These are phyloP conservation scores for Kurtzmaniella natalensis DNA, from an alignment of 1,139 yeast species.

Conservation along the genomic window DNA sequence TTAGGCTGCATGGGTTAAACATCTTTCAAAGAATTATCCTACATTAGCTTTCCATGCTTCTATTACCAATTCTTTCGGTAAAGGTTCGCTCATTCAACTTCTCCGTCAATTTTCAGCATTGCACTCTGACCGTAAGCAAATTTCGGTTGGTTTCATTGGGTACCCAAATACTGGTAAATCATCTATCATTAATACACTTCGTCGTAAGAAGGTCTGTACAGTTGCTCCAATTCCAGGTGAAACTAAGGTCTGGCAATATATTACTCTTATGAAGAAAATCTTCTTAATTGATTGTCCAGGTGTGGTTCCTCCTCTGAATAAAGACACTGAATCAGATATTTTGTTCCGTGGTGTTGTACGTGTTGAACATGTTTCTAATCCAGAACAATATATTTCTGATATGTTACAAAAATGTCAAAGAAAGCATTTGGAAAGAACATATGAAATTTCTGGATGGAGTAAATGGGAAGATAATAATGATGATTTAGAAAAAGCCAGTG, in stretches of 20 bases:
- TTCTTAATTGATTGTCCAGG: slow-evolving; percentile 98
- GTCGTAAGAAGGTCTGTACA: slow-evolving; percentile 91
- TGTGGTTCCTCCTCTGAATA: slow-evolving; percentile 91
- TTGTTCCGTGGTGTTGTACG: slow-evolving; percentile 95
- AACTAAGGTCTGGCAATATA: slow-evolving; percentile 98
- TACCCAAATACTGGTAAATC: slow-evolving; percentile 98
- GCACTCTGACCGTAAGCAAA: slow-evolving; percentile 91
- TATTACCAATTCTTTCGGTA: slow-evolving; percentile 94
- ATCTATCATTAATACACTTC: slow-evolving; percentile 86
- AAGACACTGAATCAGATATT: slow-evolving; percentile 91
- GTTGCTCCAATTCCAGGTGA: slow-evolving; percentile 99
- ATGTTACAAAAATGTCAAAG: slow-evolving; percentile 80
- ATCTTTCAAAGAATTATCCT: slow-evolving; percentile 85
- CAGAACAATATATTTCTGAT: slow-evolving; percentile 93
- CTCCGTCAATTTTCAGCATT: slow-evolving; percentile 88
- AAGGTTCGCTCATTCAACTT: slow-evolving; percentile 90
- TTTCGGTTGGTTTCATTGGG: slow-evolving; percentile 95
- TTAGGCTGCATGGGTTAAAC: slow-evolving; percentile 99
- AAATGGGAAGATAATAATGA: slow-evolving; percentile 38
- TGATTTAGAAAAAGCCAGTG: slow-evolving; percentile 49
- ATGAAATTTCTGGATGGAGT: slow-evolving; percentile 90
- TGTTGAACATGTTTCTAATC: slow-evolving; percentile 92
- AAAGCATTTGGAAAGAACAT: slow-evolving; percentile 91
- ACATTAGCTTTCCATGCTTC: slow-evolving; percentile 98
- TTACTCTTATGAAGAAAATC: slow-evolving; percentile 92